Evolutionary conservation across 2,329 filamentous ascomycete species (phyloP), one percentile per base, ranked within the genome.

Genomic region (Chaetomium sp.): DNA sequence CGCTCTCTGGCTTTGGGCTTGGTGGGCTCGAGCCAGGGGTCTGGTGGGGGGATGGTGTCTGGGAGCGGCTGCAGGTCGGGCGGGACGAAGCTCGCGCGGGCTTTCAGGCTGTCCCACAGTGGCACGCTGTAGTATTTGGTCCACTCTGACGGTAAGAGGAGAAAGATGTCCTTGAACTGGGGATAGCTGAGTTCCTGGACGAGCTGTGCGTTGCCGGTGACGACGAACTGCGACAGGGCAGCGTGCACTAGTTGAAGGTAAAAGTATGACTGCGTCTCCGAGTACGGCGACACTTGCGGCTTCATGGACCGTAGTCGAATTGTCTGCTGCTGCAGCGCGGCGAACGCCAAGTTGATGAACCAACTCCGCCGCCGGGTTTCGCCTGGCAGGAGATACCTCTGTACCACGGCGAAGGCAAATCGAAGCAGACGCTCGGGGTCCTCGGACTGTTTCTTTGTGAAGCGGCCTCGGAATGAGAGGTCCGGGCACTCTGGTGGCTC

Each of bases 261-360:
- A 27, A 70, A 68, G 58, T 68, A 69, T 4, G 57, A 19, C 25
- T 69, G 66, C 0, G 69, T 69, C 19, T 63, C 53, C 0, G 69
- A 70, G 47, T 61, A 69, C 3, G 54, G 42, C 1, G 57, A 25
- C 10, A 62, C 16, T 21, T n/a, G 33, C 1, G 60, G 62, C 8
- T 62, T 21, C 29, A 10, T 27, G 3, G 59, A 49, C 19, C 68
- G 59, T 13, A 69, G 51, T 5, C 65, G 67, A 4, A 62, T 66
- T 23, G 60, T 65, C 4, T 65, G 56, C 25, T 60, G 53, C 23
- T 66, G 57, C 4, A 69, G 56, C 27, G 63, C 13, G 23, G 53
- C 57, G 23, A 70, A 70, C 3, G 62, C 69, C 27, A 63, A 50
- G 29, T 69, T 50, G 57, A 69, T 64, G 27, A 70, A 69, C 65